phyloP scores from a whole-genome alignment of 2,329 filamentous ascomycete genomes.

The Didymella sp. region DNA sequence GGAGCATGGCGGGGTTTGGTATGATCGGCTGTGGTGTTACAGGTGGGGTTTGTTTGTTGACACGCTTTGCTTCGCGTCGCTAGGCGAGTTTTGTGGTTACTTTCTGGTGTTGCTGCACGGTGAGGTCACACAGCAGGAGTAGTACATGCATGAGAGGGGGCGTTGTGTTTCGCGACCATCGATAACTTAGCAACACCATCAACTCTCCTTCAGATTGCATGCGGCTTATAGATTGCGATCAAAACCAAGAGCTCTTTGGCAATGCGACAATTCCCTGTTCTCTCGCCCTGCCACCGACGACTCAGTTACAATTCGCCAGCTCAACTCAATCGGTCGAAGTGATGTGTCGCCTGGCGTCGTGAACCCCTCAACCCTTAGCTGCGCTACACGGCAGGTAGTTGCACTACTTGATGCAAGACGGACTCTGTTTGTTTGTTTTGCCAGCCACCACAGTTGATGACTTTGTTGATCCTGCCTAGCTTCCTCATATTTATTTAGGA shows the following conservation, averaged over 20 bases:
- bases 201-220: neutral
- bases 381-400: conserved; percentile 9
- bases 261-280: too few relatives aligned
- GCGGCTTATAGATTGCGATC: neutral
- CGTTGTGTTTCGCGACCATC: conserved; percentile 16
- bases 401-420: conserved; percentile 7
- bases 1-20: conserved; percentile 1
- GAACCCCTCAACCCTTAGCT: neutral
- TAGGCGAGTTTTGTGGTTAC: conserved; percentile 1
- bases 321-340: too few relatives aligned
- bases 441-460: neutral
- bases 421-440: conserved; percentile 9
- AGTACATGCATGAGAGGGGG: conserved; percentile 19
- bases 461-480: neutral
- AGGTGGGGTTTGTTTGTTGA: conserved; percentile 8
- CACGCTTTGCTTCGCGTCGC: conserved; percentile 3
- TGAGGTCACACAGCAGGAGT: conserved; percentile 21
- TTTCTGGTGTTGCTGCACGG: conserved; percentile 9
- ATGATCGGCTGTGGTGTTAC: neutral
- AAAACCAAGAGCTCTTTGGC: too few relatives aligned
- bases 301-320: too few relatives aligned
- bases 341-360: neutral
- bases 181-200: conserved; percentile 5
- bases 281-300: too few relatives aligned
- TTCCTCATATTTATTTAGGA: conserved; percentile 2